Base-by-base conservation (phyloP, 2,329 filamentous ascomycete species). In the Helminthosporium solani region DNA sequence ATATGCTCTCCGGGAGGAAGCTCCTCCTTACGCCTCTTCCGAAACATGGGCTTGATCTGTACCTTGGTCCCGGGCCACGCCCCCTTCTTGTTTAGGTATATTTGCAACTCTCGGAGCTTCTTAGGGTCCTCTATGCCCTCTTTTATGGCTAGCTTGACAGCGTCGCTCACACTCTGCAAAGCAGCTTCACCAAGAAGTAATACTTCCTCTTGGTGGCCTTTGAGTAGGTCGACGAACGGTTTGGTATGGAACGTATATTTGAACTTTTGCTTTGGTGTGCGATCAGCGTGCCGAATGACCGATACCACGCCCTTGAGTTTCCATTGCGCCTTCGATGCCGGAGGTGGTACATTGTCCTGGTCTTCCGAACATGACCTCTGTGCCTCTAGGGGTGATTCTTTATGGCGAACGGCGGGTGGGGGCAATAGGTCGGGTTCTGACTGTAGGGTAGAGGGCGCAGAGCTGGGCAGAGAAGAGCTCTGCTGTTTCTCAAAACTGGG, bases 31-130 rank as follows among this genome's bases (percentile, higher is more conserved):
- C 84, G 89, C 62, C 90, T 85, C 74, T 92, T 96, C 41, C 91
- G 85, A 71, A 99, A 99, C 90, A 99, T 96, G 8, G 94, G 94
- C 71, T 99, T 99, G 68, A 99, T 97, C 71, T 99, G 94, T 2
- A 99, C 90, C 70, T 99, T 99, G 1, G 94, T 99, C 0, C 94
- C 94, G 3, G 90, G 86, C 87, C 92, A 96, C 16, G 84, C 85
- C 1, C 91, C 90, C 70, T 99, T 99, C 73, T 94, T 95, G 33
- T 89, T 84, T 6, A 99, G 75, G 5, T 95, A 92, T 52, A 92
- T 92, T 47, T 87, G 86, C 40, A 99, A 78, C 33, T 89, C 78
- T 54, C 83, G 85, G n/a, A 99, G 83, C 72, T 99, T 99, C 40
- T 82, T 83, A 39, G 79, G 79, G 62, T 99, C 95, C 68, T 99